A percentile compares a stretch with the other conserved stretches of the same genome.
These are phyloP conservation scores for Entomortierella beljakovae DNA, from an alignment of 192 early-diverging fungal genomes.

Conservation along the genomic window DNA sequence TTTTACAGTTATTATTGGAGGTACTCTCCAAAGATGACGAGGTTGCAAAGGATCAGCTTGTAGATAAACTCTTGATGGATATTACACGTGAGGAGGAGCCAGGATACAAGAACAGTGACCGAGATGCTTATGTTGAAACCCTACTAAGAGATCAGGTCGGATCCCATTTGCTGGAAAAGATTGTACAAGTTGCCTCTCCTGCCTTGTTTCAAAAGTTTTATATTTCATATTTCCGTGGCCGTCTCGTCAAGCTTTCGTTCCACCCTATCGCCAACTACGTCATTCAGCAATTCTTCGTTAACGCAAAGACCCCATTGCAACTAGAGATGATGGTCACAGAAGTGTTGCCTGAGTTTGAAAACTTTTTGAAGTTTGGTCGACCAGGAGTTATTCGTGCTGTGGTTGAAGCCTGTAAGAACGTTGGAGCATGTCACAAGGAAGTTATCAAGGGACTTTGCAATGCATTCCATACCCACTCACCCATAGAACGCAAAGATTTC, in stretches of 20 bases:
- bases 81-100: slow-evolving; percentile 61
- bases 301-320: slow-evolving; percentile 69
- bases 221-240: slow-evolving; percentile 70
- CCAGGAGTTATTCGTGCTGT: slow-evolving; percentile 80
- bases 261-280: slow-evolving; percentile 88
- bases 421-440: slow-evolving; percentile 68
- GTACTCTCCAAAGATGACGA: slow-evolving; percentile 54
- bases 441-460: slow-evolving; percentile 64
- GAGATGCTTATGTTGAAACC: slow-evolving; percentile 65
- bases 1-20: slow-evolving; percentile 72
- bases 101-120: slow-evolving; percentile 51
- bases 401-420: slow-evolving; percentile 71
- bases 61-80: slow-evolving; percentile 69
- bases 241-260: slow-evolving; percentile 69
- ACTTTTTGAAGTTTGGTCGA: slow-evolving; percentile 71
- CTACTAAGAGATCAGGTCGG: slow-evolving; percentile 79
- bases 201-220: slow-evolving; percentile 73
- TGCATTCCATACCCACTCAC: slow-evolving; percentile 65
- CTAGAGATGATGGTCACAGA: slow-evolving; percentile 75
- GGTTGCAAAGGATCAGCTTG: slow-evolving; percentile 56
- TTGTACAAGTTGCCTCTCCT: slow-evolving; percentile 66
- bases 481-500: slow-evolving; percentile 65
- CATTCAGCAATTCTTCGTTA: slow-evolving; percentile 78
- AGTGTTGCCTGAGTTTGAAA: slow-evolving; percentile 63
- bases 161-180: slow-evolving; percentile 83